A percentile compares a stretch with the other conserved stretches of the same genome.
Evolutionary conservation across 352 stramenopile genomes (phyloP).

Genomic region (Phytophthora colocasiae): DNA sequence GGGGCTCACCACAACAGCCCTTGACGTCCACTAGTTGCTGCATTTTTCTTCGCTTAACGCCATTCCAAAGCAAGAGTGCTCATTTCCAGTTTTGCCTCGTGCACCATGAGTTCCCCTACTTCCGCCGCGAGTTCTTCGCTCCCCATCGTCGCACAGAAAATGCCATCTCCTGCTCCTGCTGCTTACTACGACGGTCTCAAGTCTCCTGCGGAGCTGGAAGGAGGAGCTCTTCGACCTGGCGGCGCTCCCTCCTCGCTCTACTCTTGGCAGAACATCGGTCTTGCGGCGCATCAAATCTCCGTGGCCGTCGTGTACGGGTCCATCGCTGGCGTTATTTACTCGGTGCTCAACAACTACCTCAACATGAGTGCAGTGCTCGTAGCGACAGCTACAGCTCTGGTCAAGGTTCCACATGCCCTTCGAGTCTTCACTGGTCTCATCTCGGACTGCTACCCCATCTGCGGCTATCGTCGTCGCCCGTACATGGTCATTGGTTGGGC

Average conservation of each 20-base stretch:
- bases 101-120: slow-evolving; percentile 15
- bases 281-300: slow-evolving; percentile 45
- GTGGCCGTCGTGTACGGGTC: slow-evolving; percentile 50
- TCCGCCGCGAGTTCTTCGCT: slow-evolving; percentile 11
- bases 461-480: slow-evolving; percentile 43
- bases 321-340: slow-evolving; percentile 38
- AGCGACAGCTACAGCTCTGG: slow-evolving; percentile 43
- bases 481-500: slow-evolving; percentile 36
- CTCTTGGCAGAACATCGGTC: slow-evolving; percentile 38
- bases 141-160: slow-evolving; percentile 19
- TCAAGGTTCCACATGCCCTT: slow-evolving; percentile 46
- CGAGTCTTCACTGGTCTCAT: slow-evolving; percentile 52
- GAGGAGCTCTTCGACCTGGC: slow-evolving; percentile 40
- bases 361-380: slow-evolving; percentile 51
- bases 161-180: slow-evolving; percentile 12
- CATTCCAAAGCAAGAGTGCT: neutral
- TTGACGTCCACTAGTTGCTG: no score
- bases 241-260: slow-evolving; percentile 46
- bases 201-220: slow-evolving; percentile 30
- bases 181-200: slow-evolving; percentile 24
- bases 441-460: slow-evolving; percentile 53
- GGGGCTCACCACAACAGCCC: no score
- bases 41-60: no score
- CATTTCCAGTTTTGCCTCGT: neutral
- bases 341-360: slow-evolving; percentile 65